Base-by-base conservation (phyloP, 2,329 filamentous ascomycete species). In the Epichloe scottii region DNA sequence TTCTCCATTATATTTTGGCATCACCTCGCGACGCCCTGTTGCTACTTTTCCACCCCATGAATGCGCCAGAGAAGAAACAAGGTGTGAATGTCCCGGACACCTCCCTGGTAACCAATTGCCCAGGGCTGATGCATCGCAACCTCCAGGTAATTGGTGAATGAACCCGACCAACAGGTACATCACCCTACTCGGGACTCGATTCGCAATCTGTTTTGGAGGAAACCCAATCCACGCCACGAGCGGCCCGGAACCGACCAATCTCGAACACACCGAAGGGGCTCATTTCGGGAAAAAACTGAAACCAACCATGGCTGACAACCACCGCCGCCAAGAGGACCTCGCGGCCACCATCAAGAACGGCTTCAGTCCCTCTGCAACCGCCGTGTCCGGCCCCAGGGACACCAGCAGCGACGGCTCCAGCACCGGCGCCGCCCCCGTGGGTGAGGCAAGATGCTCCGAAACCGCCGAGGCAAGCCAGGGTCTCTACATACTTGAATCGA, bases 401-500 rank as follows among this genome's bases (percentile, higher is more conserved):
- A 42, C 53, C 26, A 47, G 55, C 15, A 30, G 49, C 51, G 48
- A 39, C n/a, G 30, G 34, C 19, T 10, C 43, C 5, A 39, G 39
- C 48, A 5, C 26, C 49, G 49, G 48, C 34, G 53, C 50, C 48
- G 50, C 51, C 37, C 51, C 19, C 50, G 38, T 12, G 15, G 48
- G 14, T 46, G 52, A 58, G 47, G 53, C 37, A n/a, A n/a, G n/a
- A 21, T 54, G 26, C 21, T 17, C 49, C 50, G 54, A 58, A 40
- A 55, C 55, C 41, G 70, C 68, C 50, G 69, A 68, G 51, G 72
- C 79, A 44, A 66, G 65, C 42, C 71, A 71, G 55, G 79, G 75
- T 37, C 71, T 84, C 46, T 70, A 76, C 51, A 68, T 72, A 40
- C 69, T 84, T 58, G 76, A 84, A 66, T 67, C 70, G 50, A 69